Evolutionary conservation across 768 basidiomycete genomes (phyloP).

Genomic region (Mycena sanguinolenta): DNA sequence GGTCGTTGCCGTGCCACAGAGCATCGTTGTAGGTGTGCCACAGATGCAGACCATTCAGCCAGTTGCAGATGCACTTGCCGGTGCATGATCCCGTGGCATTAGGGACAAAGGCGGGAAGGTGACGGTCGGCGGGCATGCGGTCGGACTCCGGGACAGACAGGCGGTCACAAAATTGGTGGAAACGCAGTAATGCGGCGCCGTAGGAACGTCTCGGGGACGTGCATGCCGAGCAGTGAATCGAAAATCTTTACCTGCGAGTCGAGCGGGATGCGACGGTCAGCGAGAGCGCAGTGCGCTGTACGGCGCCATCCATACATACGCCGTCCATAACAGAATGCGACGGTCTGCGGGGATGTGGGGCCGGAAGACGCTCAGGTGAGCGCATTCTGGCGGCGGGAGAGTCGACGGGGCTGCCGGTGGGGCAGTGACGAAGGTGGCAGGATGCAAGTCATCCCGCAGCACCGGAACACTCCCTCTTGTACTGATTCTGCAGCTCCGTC

Average conservation of each 20-base stretch:
- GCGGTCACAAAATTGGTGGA: neutral
- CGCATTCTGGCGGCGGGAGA: too few species aligned
- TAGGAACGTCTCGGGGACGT: neutral
- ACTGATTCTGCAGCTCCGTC: slow-evolving; percentile 90
- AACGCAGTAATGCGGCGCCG: neutral
- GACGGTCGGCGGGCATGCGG: neutral
- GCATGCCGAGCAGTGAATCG: neutral
- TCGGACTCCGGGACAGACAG: neutral
- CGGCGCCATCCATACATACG: too few species aligned
- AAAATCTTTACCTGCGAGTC: neutral
- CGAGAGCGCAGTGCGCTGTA: neutral
- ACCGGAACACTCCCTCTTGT: slow-evolving; percentile 95
- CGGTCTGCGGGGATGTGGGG: neutral
- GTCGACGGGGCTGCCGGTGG: too few species aligned
- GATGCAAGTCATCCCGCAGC: too few species aligned
- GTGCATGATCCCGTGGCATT: neutral
- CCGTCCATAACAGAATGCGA: neutral
- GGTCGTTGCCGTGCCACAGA: neutral
- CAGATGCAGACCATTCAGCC: neutral
- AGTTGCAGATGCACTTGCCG: neutral
- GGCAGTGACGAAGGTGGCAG: too few species aligned
- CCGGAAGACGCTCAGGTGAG: neutral
- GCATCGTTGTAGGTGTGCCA: neutral
- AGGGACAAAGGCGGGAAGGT: neutral
- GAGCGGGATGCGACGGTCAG: neutral